Base-by-base conservation (phyloP, 768 basidiomycete species). In the Rhizopogon rudus region DNA sequence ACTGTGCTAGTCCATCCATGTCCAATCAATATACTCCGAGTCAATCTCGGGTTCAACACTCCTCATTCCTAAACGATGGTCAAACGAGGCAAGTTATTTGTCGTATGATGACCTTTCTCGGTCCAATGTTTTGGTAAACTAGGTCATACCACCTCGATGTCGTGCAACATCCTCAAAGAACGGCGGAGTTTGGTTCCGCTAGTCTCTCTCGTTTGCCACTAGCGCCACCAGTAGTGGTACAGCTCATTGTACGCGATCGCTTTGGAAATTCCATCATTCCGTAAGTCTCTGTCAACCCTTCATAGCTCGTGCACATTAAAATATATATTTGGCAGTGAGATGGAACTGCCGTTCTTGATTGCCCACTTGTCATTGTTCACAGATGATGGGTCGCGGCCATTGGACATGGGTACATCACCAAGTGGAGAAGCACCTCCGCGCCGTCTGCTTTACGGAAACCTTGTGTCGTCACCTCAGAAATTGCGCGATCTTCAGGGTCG, bases 301-400 rank as follows among this genome's bases (percentile, higher is more conserved):
- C 59, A 59, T 64, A 58, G 60, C 60, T 28, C 51, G 51, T 44
- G 44, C 40, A 28, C 39, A 60, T 54, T 62, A 64, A 66, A 65
- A 55, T 20, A 60, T 61, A 57, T 64, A 57, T 60, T 51, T 52
- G 57, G n/a, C 66, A 95, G 93, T 44, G 88, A 93, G 69, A 77
- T 81, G 61, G 93, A 95, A 63, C 75, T 94, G 42, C 91, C 91
- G 5, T 97, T 94, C 71, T 79, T 97, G 43, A 79, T 95, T 59
- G 89, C 91, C 31, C 87, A 93, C 63, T 73, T 94, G 51, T 87
- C 90, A 3, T 70, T 96, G 33, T 84, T 81, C 65, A 82, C 83
- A 29, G 85, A 77, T 22, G 87, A 91, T 57, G 92, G 90, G 14
- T 62, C 71, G 46, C 77, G 76, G 25, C 67, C 82, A 17, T 66